Evolutionary conservation across 306 rosid species (phyloP).

Genomic region (Alnus glutinosa): DNA sequence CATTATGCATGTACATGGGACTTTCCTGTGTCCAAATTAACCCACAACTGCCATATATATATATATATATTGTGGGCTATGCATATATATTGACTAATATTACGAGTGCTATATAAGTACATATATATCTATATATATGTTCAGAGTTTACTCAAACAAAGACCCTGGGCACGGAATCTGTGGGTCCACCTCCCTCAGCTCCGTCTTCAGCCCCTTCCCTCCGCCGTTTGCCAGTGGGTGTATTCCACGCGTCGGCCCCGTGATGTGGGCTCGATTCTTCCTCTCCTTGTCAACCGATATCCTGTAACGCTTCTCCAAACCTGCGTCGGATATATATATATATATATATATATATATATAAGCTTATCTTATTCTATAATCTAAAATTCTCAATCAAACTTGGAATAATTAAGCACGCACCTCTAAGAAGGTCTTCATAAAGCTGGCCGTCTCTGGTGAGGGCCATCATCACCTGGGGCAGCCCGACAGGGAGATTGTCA

Average conservation of each 20-base stretch:
- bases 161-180: slow-evolving; percentile 34
- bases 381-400: too few species aligned
- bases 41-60: too few species aligned
- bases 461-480: slow-evolving; percentile 78
- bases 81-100: too few species aligned
- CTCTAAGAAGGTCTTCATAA: slow-evolving; percentile 32
- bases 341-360: not conserved
- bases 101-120: not conserved
- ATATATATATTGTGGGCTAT: too few species aligned
- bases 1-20: too few species aligned
- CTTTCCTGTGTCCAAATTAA: too few species aligned
- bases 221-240: slow-evolving; percentile 76
- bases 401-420: slow-evolving; percentile 14
- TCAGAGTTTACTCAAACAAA: slow-evolving; percentile 35
- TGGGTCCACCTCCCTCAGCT: slow-evolving; percentile 53
- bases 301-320: slow-evolving; percentile 44
- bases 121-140: too few species aligned
- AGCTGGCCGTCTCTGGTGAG: slow-evolving; percentile 75
- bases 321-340: slow-evolving; percentile 15
- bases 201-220: slow-evolving; percentile 61
- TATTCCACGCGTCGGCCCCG: slow-evolving; percentile 60
- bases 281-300: slow-evolving; percentile 48
- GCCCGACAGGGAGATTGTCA: slow-evolving; percentile 60
- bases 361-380: too few species aligned
- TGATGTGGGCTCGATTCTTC: slow-evolving; percentile 52